Evolutionary conservation across 169 alveolate genomes (phyloP).

Genomic region (Cryptosporidium andersoni): DNA sequence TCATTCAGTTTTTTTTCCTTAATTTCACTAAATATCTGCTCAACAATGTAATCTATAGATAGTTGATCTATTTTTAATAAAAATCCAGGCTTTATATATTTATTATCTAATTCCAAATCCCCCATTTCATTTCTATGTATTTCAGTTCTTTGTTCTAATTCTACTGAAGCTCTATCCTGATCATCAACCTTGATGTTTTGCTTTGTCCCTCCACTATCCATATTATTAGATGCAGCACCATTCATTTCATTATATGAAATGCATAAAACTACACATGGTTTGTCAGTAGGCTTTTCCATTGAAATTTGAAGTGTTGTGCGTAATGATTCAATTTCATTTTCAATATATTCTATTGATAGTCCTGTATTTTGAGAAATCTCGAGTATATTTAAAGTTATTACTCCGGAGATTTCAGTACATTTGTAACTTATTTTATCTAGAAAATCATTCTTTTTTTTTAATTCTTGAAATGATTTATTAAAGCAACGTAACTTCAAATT

Average conservation of each 20-base stretch:
- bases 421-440: not conserved
- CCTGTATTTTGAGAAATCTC: conserved; percentile 22
- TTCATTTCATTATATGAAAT: not conserved
- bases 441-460: conserved; percentile 18
- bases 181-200: not conserved
- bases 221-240: not conserved
- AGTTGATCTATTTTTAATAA: too few relatives aligned
- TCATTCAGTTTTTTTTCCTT: conserved; percentile 3
- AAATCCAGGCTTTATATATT: not conserved
- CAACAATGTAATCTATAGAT: conserved; percentile 16
- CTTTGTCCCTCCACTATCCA: not conserved
- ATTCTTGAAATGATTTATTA: conserved; percentile 11
- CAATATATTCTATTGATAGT: conserved; percentile 14
- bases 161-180: not conserved
- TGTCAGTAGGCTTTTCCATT: conserved; percentile 19
- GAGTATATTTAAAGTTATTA: conserved; percentile 23
- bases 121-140: not conserved
- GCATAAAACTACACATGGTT: conserved; percentile 42
- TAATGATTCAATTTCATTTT: conserved; percentile 22
- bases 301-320: conserved; percentile 10
- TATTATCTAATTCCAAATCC: not conserved
- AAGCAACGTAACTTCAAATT: conserved; percentile 37
- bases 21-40: conserved; percentile 7
- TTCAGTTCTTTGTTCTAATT: not conserved
- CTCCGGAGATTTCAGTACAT: conserved; percentile 53